Evolutionary conservation across 495 filamentous ascomycete species (phyloP).

Genomic region (Aspergillus sparsus): DNA sequence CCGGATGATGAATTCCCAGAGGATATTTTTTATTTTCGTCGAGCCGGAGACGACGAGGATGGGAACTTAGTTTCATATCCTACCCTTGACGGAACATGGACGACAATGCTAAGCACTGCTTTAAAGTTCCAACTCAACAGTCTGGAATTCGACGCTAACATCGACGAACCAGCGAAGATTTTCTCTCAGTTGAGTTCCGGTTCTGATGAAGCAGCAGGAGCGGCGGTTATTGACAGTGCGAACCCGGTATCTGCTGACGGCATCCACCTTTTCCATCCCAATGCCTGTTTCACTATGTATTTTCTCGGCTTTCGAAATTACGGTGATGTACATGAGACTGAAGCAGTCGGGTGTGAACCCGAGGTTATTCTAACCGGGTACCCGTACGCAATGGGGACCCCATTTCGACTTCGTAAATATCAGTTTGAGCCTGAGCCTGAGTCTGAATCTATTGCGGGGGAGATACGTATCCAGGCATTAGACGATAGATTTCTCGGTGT

Average conservation of each 20-base stretch:
- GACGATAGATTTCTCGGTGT: neutral
- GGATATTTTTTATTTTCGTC: neutral
- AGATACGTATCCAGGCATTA: neutral
- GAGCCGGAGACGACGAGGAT: neutral
- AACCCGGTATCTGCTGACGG: neutral
- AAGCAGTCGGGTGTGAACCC: neutral
- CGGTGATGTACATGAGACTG: neutral
- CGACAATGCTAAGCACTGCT: neutral
- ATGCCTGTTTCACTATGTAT: neutral
- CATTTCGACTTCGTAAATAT: neutral
- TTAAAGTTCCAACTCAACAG: neutral
- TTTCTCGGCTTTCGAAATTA: neutral
- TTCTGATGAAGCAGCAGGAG: neutral
- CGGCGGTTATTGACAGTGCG: neutral
- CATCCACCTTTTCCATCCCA: neutral
- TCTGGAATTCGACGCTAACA: neutral
- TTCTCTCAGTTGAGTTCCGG: neutral
- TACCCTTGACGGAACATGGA: neutral
- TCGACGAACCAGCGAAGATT: neutral
- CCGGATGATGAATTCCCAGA: neutral
- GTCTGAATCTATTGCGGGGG: neutral
- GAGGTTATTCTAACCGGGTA: neutral
- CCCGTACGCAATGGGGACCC: neutral
- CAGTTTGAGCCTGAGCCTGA: too few species aligned
- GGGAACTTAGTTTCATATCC: neutral